phyloP scores from a whole-genome alignment of 805 yeast genomes.

The Yarrowia deformans region DNA sequence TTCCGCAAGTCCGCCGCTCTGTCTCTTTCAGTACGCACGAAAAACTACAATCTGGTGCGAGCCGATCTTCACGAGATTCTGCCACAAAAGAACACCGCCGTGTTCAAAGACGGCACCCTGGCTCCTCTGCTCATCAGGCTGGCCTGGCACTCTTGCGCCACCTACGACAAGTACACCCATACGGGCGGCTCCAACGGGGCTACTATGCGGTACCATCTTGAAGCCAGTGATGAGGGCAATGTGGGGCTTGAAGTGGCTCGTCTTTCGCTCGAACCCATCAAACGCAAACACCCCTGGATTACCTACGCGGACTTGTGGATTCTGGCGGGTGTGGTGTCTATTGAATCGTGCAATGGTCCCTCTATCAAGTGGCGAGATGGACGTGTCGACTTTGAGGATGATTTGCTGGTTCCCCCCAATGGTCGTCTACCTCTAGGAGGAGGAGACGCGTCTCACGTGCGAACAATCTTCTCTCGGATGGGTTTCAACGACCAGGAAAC shows the following conservation, averaged over 20 bases:
- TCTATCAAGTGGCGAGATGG: constrained; percentile 80
- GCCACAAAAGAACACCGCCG: constrained; percentile 49
- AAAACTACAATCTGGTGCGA: constrained; percentile 20
- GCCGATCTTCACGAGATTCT: constrained; percentile 12
- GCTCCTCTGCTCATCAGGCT: constrained; percentile 80
- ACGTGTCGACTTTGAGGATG: constrained; percentile 62
- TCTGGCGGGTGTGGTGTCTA: constrained; percentile 67
- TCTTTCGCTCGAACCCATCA: constrained; percentile 62
- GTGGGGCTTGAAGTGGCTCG: constrained; percentile 63
- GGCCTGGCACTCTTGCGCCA: constrained; percentile 88
- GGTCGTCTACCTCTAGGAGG: constrained; percentile 70
- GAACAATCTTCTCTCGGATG: constrained; percentile 62
- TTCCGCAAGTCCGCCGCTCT: constrained; percentile 25
- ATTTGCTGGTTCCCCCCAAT: constrained; percentile 63
- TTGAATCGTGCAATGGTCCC: constrained; percentile 72
- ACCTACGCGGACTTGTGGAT: constrained; percentile 76
- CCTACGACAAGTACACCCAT: constrained; percentile 65
- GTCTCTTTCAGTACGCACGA: constrained; percentile 15
- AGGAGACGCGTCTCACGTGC: constrained; percentile 60
- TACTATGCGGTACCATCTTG: constrained; percentile 59
- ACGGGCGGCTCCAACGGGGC: constrained; percentile 64
- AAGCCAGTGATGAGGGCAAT: constrained; percentile 55
- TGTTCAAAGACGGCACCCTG: constrained; percentile 66
- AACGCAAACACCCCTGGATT: constrained; percentile 63
- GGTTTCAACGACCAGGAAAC: constrained; percentile 68